These are phyloP conservation scores for Tardiomyces depauwii DNA, from an alignment of 1,139 yeast species.

Conservation along the genomic window DNA sequence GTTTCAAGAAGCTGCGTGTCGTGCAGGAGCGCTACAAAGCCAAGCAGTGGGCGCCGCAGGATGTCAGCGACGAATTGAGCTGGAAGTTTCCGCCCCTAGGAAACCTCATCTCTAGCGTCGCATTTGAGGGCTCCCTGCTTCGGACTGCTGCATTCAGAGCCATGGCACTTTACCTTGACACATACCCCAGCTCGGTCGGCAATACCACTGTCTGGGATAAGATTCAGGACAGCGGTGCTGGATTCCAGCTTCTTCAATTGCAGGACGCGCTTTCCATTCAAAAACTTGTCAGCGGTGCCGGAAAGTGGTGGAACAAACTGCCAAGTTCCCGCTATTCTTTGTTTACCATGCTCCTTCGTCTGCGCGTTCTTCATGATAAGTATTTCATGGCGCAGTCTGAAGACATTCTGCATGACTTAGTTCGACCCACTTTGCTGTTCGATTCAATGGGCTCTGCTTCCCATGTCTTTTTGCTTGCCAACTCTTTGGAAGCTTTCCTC, in stretches of 20 bases:
- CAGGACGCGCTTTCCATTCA: conserved; percentile 23
- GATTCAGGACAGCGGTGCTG: conserved; percentile 5
- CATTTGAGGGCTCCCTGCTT: background rate
- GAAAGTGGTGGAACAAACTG: conserved; percentile 54
- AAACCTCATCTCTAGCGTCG: background rate
- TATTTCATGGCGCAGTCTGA: conserved; percentile 5
- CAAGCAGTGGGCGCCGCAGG: conserved; percentile 30
- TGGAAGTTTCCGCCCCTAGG: background rate
- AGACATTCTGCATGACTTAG: background rate
- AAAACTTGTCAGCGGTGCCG: conserved; percentile 19
- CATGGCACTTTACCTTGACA: background rate
- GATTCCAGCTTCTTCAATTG: conserved; percentile 21
- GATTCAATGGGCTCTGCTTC: background rate
- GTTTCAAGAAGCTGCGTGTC: conserved; percentile 40
- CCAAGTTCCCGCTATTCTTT: conserved; percentile 1
- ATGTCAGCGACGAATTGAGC: background rate
- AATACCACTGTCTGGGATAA: background rate
- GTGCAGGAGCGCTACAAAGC: conserved; percentile 30
- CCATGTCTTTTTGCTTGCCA: conserved; percentile 2
- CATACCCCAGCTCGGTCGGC: background rate
- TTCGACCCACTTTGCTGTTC: conserved; percentile 1
- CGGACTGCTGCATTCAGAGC: background rate
- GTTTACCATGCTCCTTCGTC: conserved; percentile 10
- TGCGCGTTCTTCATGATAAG: conserved; percentile 31
- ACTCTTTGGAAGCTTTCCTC: conserved; percentile 1